These are phyloP conservation scores for Didymella pinodella DNA, from an alignment of 2,329 filamentous ascomycete genomes.

Conservation along the genomic window DNA sequence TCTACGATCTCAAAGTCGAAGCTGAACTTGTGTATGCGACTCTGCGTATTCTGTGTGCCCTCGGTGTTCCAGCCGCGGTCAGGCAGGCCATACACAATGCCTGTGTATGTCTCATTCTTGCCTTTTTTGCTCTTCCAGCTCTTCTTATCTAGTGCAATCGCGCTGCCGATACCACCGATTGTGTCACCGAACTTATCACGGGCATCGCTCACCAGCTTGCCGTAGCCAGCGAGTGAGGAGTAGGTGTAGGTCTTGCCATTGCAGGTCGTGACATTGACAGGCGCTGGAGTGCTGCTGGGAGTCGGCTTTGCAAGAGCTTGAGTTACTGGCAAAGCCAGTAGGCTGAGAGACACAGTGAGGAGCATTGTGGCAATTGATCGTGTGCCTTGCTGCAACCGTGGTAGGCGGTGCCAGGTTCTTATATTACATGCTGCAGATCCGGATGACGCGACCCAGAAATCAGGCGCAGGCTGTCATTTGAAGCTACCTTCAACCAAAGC, in stretches of 20 bases:
- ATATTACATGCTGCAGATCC: conserved; percentile 21
- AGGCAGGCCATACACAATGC: conserved; percentile 69
- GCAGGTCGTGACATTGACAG: conserved; percentile 57
- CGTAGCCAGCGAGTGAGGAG: conserved; percentile 71
- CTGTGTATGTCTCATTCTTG: conserved; percentile 61
- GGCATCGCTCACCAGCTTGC: conserved; percentile 64
- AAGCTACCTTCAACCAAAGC: not conserved
- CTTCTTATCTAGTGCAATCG: conserved; percentile 67
- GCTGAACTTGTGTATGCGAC: conserved; percentile 72
- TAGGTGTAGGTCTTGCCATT: conserved; percentile 71
- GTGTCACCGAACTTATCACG: conserved; percentile 75
- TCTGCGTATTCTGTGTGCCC: conserved; percentile 71
- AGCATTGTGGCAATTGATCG: conserved; percentile 30
- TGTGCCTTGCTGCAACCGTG: conserved; percentile 8
- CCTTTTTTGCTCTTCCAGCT: conserved; percentile 65
- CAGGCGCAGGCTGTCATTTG: conserved; percentile 15
- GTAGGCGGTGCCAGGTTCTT: conserved; percentile 3
- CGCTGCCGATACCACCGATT: conserved; percentile 70
- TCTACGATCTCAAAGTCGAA: conserved; percentile 65
- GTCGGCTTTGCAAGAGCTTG: conserved; percentile 31
- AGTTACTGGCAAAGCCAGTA: conserved; percentile 30
- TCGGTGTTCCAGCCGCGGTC: conserved; percentile 79
- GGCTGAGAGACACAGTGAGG: conserved; percentile 23
- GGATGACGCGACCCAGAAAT: conserved; percentile 21
- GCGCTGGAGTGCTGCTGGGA: conserved; percentile 5